Evolutionary conservation across 345 rosid species (phyloP), one percentile per base, ranked within the genome.

Genomic region (Brassica nigra): DNA sequence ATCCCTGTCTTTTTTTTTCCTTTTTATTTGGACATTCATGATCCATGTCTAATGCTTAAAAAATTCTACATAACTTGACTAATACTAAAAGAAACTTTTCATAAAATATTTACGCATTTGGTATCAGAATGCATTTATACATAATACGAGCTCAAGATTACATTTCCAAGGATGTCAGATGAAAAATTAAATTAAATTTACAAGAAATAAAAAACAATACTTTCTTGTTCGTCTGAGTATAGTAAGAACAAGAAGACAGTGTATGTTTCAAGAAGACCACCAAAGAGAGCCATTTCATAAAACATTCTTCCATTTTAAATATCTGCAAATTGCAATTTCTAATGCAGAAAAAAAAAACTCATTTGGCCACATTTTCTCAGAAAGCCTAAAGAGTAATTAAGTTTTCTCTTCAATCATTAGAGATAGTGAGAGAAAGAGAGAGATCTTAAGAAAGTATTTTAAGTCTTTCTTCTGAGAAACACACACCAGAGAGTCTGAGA

Each of bases 381-480:
- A 42, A 5, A 61, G 14, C 54, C 54, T 58, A 5, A 28, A 68
- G 70, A 28, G 74, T 36, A 64, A 73, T 57, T 67, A 6, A 34
- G 52, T 78, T 79, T 74, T 49, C 78, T 69, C 83, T 74, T 74
- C 52, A 68, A 68, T 16, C 59, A 30, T 63, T 15, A 44, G 18
- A 61, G 27, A 16, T n/a, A 77, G 6, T 55, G 52, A 39, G 29
- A 75, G 29, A 80, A 4, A 76, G 6, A 64, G 33, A 39, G 28
- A 80, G 33, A 80, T 63, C 52, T 69, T 69, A 52, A 54, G 6
- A 47, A 36, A 61, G 70, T 47, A 52, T 52, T 52, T 23, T 20
- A 66, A 52, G 78, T 74, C 14, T 74, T 74, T 80, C 67, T 55
- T 62, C 76, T 80, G 80, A 76, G 80, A 67, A 75, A 75, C 71